Evolutionary conservation across 306 rosid genomes (phyloP).

Genomic region (Lablab purpureus): DNA sequence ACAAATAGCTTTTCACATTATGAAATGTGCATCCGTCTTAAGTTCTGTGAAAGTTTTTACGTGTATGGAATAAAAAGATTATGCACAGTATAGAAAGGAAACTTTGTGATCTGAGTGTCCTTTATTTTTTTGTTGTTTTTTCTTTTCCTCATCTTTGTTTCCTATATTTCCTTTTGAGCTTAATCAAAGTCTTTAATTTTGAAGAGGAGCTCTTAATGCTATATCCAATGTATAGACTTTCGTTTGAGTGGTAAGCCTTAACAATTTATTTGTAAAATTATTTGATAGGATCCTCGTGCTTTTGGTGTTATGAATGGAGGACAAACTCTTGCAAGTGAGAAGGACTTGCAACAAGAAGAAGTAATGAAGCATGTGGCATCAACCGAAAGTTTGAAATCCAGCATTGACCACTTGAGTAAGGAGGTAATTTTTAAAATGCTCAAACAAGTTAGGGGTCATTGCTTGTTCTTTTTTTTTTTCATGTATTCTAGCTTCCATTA

Average conservation of each 20-base stretch:
- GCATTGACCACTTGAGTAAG: conserved; percentile 76
- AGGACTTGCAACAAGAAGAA: conserved; percentile 57
- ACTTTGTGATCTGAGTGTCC: conserved; percentile 12
- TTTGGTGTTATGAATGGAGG: conserved; percentile 52
- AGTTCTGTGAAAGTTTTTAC: conserved; percentile 1
- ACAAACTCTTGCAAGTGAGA: conserved; percentile 55
- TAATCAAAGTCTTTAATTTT: conserved; percentile 20
- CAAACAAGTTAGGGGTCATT: conserved; percentile 16
- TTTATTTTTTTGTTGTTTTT: conserved; percentile 9
- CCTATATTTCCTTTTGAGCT: conserved; percentile 20
- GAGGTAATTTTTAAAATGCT: conserved; percentile 63
- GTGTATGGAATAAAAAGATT: background rate
- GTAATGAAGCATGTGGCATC: conserved; percentile 65
- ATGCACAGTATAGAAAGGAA: conserved; percentile 17
- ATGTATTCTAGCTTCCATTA: conserved; percentile 28
- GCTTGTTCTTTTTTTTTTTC: conserved; percentile 32
- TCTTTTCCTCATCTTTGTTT: conserved; percentile 31
- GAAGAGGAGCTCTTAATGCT: conserved; percentile 10
- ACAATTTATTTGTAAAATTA: conserved; percentile 42
- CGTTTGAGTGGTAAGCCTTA: conserved; percentile 36
- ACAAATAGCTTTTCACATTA: background rate
- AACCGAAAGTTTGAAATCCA: conserved; percentile 70
- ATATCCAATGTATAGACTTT: conserved; percentile 17
- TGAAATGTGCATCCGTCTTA: background rate
- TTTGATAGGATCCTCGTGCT: conserved; percentile 65